A percentile compares a stretch with the other conserved stretches of the same genome.
phyloP scores from a whole-genome alignment of 2,329 filamentous ascomycete genomes.

The Hirsutella rhossiliensis region DNA sequence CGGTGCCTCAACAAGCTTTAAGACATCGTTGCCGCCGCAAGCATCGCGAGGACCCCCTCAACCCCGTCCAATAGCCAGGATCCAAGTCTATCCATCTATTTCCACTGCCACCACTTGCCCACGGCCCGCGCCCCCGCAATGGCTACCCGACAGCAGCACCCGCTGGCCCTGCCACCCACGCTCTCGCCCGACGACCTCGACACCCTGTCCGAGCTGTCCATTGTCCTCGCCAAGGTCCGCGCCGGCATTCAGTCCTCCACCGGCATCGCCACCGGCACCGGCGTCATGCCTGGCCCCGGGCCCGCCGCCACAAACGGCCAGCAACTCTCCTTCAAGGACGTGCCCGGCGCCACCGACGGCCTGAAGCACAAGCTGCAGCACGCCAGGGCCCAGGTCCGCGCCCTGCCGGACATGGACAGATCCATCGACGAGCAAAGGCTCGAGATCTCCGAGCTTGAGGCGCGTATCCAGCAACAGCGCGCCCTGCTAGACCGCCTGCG shows the following conservation, averaged over 20 bases:
- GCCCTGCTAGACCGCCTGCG: slow-evolving; percentile 42
- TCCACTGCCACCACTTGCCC: not conserved
- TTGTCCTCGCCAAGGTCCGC: slow-evolving; percentile 64
- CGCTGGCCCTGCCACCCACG: slow-evolving; percentile 44
- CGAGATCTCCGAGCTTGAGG: slow-evolving; percentile 57
- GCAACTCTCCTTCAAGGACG: slow-evolving; percentile 52
- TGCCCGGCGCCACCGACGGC: slow-evolving; percentile 64
- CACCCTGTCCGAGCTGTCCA: slow-evolving; percentile 69
- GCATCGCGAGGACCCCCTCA: not conserved
- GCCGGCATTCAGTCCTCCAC: slow-evolving; percentile 28
- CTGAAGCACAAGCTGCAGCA: slow-evolving; percentile 77
- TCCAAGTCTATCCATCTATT: not conserved
- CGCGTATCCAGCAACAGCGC: slow-evolving; percentile 49
- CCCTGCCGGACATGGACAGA: slow-evolving; percentile 58
- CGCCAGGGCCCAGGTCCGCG: slow-evolving; percentile 53
- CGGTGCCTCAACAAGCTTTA: not conserved
- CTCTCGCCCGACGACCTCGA: slow-evolving; percentile 78
- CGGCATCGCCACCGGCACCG: slow-evolving; percentile 25
- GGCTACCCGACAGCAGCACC: slow-evolving; percentile 18
- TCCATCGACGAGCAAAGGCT: slow-evolving; percentile 55
- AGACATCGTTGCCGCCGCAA: not conserved
- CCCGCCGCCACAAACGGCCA: slow-evolving; percentile 19
- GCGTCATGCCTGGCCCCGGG: slow-evolving; percentile 20
- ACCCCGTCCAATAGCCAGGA: not conserved
- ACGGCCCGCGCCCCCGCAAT: not conserved